Evolutionary conservation across 768 basidiomycete species (phyloP), one percentile per base, ranked within the genome.

Genomic region (Dendrothele bispora): DNA sequence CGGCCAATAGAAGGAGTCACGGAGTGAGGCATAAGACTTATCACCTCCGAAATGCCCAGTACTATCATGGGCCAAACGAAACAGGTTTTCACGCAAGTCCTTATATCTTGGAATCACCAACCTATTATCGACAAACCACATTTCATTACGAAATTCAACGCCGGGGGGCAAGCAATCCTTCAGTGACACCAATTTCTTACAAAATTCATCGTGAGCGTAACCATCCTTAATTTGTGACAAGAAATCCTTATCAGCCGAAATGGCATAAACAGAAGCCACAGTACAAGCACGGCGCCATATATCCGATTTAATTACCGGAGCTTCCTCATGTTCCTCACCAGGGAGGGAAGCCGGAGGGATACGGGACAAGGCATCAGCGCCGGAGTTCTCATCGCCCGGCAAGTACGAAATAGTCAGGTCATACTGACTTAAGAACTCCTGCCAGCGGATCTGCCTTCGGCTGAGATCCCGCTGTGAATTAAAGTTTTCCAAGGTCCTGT

Each of bases 401-500:
- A 69, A 48, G 41, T 70, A 70, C 2, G 27, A 27, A 7, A 70
- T 62, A 0, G 37, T 11, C 47, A 61, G 56, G 26, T 69, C 58
- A 29, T 58, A 70, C 20, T 71, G 61, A 0, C 54, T 40, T 2
- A 71, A 37, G 30, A 56, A 56, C 50, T 66, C 49, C 26, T 53
- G 41, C 70, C 70, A 70, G 0, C 56, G 42, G 0, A 53, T 46
- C 30, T 70, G 67, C 0, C 51, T 37, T 0, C 55, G 47, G 0
- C 59, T 67, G 0, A 70, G 44, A 20, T 64, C 52, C 3, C 38
- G 24, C 40, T 70, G 66, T 1, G 44, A 39, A 2, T 40, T 8
- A 25, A 70, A 61, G 20, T 58, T 47, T 39, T 68, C 64, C 4
- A 66, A 53, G 0, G 67, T 63, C 2, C 58, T 46, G 41, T 71